Evolutionary conservation across 2,329 filamentous ascomycete genomes (phyloP).

Genomic region (Fusarium sp.): DNA sequence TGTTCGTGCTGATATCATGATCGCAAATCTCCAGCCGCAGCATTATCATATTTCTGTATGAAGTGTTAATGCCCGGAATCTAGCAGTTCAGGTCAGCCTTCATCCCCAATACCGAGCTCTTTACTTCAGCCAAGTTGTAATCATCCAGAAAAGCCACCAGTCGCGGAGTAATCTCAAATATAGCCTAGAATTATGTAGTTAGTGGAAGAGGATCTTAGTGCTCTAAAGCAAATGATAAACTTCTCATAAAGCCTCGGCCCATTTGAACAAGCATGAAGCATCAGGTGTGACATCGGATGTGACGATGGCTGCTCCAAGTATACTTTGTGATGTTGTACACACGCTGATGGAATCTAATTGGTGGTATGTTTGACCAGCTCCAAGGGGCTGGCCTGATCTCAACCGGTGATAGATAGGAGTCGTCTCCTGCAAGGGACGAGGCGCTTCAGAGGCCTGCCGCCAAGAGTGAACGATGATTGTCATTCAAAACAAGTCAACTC

Average conservation of each 20-base stretch:
- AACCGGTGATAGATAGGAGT: too few relatives aligned
- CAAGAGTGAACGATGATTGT: neutral
- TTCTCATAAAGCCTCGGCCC: neutral
- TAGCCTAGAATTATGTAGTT: neutral
- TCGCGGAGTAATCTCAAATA: neutral
- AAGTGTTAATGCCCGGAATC: neutral
- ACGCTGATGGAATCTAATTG: neutral
- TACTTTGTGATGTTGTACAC: neutral
- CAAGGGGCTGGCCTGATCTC: neutral
- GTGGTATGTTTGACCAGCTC: neutral
- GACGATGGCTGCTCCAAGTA: neutral
- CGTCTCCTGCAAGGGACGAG: neutral
- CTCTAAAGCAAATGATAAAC: neutral
- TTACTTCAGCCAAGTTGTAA: neutral
- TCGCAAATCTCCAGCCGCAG: neutral
- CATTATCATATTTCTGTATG: neutral
- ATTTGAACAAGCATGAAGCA: neutral
- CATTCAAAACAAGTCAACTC: neutral
- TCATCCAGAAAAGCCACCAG: neutral
- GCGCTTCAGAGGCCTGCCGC: neutral
- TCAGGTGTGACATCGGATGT: neutral
- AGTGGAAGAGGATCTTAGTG: neutral
- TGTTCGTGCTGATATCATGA: neutral
- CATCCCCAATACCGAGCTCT: neutral
- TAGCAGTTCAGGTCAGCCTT: neutral